Percentiles rank a stretch among this genome's conserved stretches.
Evolutionary conservation across 31 red algal genomes (phyloP).

Genomic region (Endocladia muricata): DNA sequence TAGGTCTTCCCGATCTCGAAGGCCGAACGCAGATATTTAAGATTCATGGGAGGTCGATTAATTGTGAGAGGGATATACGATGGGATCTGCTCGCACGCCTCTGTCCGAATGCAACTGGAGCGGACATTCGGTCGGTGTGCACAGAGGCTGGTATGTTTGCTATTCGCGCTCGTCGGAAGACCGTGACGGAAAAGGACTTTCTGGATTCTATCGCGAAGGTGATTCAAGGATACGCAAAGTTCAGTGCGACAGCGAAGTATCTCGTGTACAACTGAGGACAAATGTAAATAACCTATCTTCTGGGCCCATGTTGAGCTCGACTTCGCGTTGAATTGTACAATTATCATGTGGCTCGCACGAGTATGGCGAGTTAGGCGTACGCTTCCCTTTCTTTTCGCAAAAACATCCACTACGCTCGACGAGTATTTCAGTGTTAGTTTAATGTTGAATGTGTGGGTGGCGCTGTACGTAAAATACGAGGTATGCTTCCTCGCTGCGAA

Average conservation of each 20-base stretch:
- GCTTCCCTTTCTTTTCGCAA: too few relatives aligned
- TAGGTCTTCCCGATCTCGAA: constrained; percentile 95
- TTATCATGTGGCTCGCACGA: too few relatives aligned
- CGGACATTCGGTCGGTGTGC: constrained; percentile 95
- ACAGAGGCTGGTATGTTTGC: constrained; percentile 99
- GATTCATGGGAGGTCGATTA: constrained; percentile 97
- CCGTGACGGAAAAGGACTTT: constrained; percentile 99
- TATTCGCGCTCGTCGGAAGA: constrained; percentile 97
- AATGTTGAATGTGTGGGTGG: constrained; percentile 54
- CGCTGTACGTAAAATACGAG: constrained; percentile 80
- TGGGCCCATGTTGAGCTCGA: too few relatives aligned
- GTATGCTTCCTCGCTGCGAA: constrained; percentile 78
- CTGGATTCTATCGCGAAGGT: constrained; percentile 98
- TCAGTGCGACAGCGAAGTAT: constrained; percentile 90
- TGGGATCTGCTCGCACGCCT: constrained; percentile 97
- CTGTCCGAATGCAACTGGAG: constrained; percentile 99
- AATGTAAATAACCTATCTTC: too few relatives aligned
- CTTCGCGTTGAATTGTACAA: too few relatives aligned
- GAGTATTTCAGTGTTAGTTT: too few relatives aligned
- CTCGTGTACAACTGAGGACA: constrained; percentile 99
- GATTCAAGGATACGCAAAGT: constrained; percentile 97
- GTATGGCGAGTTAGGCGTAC: too few relatives aligned
- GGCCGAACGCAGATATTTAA: constrained; percentile 95
- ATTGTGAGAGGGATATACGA: constrained; percentile 96
- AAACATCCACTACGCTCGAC: too few relatives aligned